A percentile compares a stretch with the other conserved stretches of the same genome.
Conservation (phyloP, 2,329 filamentous ascomycete genomes). For the Fonsecaea pugnacius region DNA sequence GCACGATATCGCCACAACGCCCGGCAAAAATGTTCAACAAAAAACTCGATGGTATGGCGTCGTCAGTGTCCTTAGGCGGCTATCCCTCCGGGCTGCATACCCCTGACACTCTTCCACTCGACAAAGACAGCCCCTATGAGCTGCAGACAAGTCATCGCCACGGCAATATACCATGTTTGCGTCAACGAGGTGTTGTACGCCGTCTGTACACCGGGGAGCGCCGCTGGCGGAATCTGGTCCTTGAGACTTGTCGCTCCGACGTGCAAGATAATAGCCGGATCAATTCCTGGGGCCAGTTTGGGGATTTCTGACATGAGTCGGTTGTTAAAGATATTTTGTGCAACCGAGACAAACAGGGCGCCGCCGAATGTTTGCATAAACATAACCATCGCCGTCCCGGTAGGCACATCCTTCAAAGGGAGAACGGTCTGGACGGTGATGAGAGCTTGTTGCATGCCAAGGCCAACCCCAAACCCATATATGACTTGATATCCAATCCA, state of each 20-base stretch:
- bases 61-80: conserved; percentile 28
- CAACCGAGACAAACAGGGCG: conserved; percentile 57
- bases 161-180: conserved; percentile 46
- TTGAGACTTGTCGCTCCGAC: conserved; percentile 48
- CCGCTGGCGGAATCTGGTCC: conserved; percentile 37
- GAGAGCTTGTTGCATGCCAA: conserved; percentile 47
- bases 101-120: conserved; percentile 49
- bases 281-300: conserved; percentile 39
- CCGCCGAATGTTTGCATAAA: conserved; percentile 51
- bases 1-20: neutral
- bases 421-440: conserved; percentile 49
- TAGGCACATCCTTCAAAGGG: conserved; percentile 44
- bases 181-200: conserved; percentile 47
- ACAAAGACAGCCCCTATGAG: conserved; percentile 44
- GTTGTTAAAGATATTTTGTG: conserved; percentile 58
- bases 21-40: conserved; percentile 1
- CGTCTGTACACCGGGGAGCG: conserved; percentile 40
- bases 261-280: conserved; percentile 40
- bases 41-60: neutral
- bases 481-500: conserved; percentile 50
- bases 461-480: conserved; percentile 44
- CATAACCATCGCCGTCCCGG: conserved; percentile 48
- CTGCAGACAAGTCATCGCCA: conserved; percentile 45
- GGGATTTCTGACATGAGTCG: conserved; percentile 52
- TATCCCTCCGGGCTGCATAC: conserved; percentile 35